These are phyloP conservation scores for Myxozyma nipponensis DNA, from an alignment of 805 yeast genomes.

Conservation along the genomic window DNA sequence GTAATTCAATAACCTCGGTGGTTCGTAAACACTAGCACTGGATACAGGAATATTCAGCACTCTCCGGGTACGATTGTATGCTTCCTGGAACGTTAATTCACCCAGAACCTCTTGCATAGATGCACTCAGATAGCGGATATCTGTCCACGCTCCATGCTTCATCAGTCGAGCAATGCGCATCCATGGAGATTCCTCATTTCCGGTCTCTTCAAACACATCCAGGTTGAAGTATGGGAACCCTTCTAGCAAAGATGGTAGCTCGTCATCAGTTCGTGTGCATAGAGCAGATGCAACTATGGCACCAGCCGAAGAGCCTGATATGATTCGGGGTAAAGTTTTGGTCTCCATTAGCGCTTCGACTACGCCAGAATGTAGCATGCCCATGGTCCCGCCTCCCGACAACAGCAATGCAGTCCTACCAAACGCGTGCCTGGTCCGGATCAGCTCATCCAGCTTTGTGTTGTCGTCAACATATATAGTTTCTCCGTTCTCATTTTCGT, in stretches of 20 bases:
- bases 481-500: conserved; percentile 24
- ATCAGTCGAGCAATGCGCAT: conserved; percentile 57
- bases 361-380: conserved; percentile 89
- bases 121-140: conserved; percentile 60
- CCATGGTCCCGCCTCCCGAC: conserved; percentile 95
- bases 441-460: conserved; percentile 69
- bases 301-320: conserved; percentile 95
- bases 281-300: conserved; percentile 88
- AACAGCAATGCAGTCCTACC: conserved; percentile 94
- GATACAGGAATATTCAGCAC: conserved; percentile 93
- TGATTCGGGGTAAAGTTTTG: conserved; percentile 74
- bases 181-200: conserved; percentile 50
- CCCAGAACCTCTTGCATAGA: conserved; percentile 81
- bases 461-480: conserved; percentile 60
- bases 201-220: conserved; percentile 56
- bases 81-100: conserved; percentile 88
- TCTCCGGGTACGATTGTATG: conserved; percentile 88
- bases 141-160: conserved; percentile 88
- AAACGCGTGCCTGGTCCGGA: conserved; percentile 83
- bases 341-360: conserved; percentile 70
- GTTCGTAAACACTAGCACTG: conserved; percentile 85
- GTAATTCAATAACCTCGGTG: conserved; percentile 81
- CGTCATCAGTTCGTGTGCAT: conserved; percentile 75
- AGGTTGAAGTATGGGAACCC: conserved; percentile 40
- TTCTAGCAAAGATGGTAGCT: conserved; percentile 49